Base-by-base conservation (phyloP, 148 eudicot genomes). In the Nepenthes mirabilis region DNA sequence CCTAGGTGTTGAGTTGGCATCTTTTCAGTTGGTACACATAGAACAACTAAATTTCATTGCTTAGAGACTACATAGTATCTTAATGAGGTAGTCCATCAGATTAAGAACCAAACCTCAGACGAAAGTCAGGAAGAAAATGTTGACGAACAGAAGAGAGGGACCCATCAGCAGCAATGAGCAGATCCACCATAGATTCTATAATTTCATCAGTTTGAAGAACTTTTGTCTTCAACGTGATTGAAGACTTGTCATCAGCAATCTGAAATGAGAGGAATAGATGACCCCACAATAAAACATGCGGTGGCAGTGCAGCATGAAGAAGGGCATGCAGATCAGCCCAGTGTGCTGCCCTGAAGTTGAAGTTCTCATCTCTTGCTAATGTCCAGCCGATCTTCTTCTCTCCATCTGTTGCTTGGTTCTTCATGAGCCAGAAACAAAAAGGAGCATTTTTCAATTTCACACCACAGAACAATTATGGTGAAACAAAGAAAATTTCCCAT, bases 111-210 rank as follows among this genome's bases (percentile, higher is more conserved):
- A 66, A 88, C 91, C 91, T 85, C 64, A 88, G 55, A 58, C 76
- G 77, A 64, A 78, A 73, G 51, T 75, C 70, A 9, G 91, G 96
- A 57, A 88, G 71, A 66, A 80, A 82, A 11, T 56, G 59, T 48
- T 69, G 60, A 13, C 96, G 82, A 67, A 85, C 80, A 1, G 83
- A 69, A 64, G 96, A 88, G 56, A 78, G 79, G 59, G 91, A 85
- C 7, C 96, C 96, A 70, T 88, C 91, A 12, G 96, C 96, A 53
- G 96, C 96, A 61, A 88, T 63, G 11, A 88, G 88, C 78, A 88
- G 66, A 64, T 86, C 83, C 34, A 79, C 86, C 13, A 40, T 68
- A 36, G 85, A 43, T 14, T 80, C 78, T 1, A 72, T 60, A 12
- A 60, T 73, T 43, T 79, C 67, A 11, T 79, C 75, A 1, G 81